These are phyloP conservation scores for Chloranthus sessilifolius DNA, from an alignment of 164 flowering plant species.

Conservation along the genomic window DNA sequence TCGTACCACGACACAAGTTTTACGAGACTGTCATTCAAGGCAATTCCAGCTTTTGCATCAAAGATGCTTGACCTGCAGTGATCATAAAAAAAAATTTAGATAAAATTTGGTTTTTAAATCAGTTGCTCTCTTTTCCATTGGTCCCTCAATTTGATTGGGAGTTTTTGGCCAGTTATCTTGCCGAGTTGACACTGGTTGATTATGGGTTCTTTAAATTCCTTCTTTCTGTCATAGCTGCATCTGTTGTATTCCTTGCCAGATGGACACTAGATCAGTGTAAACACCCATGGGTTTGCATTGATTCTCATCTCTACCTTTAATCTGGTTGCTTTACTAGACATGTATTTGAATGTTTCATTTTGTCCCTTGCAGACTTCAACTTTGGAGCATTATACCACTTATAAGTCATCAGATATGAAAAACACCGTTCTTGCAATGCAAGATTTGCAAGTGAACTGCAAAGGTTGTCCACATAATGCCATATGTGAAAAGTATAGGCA, in stretches of 20 bases:
- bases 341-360: background rate
- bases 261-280: slow-evolving; percentile 64
- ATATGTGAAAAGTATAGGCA: slow-evolving; percentile 57
- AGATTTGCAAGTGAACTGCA: slow-evolving; percentile 52
- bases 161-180: slow-evolving; percentile 54
- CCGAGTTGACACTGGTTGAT: slow-evolving; percentile 57
- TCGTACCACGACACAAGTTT: slow-evolving; percentile 92
- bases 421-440: slow-evolving; percentile 44
- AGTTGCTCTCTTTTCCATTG: slow-evolving; percentile 33
- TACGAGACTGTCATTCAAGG: slow-evolving; percentile 66
- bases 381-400: slow-evolving; percentile 54
- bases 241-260: slow-evolving; percentile 72
- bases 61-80: slow-evolving; percentile 82
- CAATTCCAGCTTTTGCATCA: slow-evolving; percentile 96
- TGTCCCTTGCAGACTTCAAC: slow-evolving; percentile 48
- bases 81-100: background rate
- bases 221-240: slow-evolving; percentile 72
- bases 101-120: background rate
- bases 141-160: slow-evolving; percentile 46
- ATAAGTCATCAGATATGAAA: slow-evolving; percentile 50
- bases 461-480: slow-evolving; percentile 45
- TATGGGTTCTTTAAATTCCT: slow-evolving; percentile 46
- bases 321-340: background rate
- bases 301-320: slow-evolving; percentile 12
- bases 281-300: slow-evolving; percentile 61